phyloP scores from a whole-genome alignment of 495 filamentous ascomycete genomes.

The Penicillium paradoxum region DNA sequence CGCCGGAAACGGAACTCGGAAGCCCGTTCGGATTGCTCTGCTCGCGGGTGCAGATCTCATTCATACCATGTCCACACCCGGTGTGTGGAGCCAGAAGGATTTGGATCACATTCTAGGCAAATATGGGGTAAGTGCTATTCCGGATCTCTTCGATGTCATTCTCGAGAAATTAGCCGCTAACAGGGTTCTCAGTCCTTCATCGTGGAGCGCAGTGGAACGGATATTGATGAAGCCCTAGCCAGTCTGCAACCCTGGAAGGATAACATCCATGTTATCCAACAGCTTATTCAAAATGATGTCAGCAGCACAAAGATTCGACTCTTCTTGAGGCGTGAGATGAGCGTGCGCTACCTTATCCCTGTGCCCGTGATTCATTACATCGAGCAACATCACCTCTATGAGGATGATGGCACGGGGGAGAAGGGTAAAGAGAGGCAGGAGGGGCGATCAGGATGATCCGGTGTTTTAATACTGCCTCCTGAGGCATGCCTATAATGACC shows the following conservation, averaged over 20 bases:
- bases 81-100: conserved; percentile 78
- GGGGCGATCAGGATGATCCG: conserved; percentile 19
- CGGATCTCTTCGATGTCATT: not conserved
- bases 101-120: conserved; percentile 80
- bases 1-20: conserved; percentile 53
- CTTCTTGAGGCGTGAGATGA: conserved; percentile 77
- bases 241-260: conserved; percentile 65
- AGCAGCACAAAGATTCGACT: conserved; percentile 84
- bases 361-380: conserved; percentile 73
- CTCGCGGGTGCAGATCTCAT: conserved; percentile 79
- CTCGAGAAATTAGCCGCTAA: not conserved
- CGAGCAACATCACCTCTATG: conserved; percentile 66
- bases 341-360: conserved; percentile 62
- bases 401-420: conserved; percentile 53
- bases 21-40: conserved; percentile 64
- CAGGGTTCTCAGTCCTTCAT: conserved; percentile 59
- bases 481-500: conserved; percentile 11
- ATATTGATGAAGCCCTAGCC: conserved; percentile 76
- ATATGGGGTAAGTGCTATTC: conserved; percentile 55
- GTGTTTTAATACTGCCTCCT: not conserved
- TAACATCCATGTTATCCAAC: conserved; percentile 84
- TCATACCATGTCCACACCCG: conserved; percentile 74
- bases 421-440: conserved; percentile 36
- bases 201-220: conserved; percentile 83
- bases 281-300: conserved; percentile 86